A percentile compares a stretch with the other conserved stretches of the same genome.
These are phyloP conservation scores for Diplodia intermedia DNA, from an alignment of 2,329 filamentous ascomycete species.

Conservation along the genomic window DNA sequence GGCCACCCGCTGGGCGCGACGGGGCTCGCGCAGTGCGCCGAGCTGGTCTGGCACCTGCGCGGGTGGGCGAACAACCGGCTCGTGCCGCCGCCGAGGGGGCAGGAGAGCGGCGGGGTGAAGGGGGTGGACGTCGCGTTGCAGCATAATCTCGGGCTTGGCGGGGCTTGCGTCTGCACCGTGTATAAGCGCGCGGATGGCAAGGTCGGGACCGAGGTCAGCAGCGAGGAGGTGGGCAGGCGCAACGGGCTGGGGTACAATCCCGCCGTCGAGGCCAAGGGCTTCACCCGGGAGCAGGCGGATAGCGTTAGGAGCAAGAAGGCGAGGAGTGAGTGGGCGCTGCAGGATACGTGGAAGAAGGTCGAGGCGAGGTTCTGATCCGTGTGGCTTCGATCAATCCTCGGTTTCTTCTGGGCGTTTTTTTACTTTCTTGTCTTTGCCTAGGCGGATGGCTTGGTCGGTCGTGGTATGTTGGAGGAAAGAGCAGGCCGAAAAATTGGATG, in stretches of 20 bases:
- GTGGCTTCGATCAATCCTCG: background rate
- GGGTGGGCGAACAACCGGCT: conserved; percentile 94
- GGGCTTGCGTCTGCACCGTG: conserved; percentile 87
- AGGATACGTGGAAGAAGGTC: conserved; percentile 77
- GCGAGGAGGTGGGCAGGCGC: conserved; percentile 67
- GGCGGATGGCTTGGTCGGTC: no score
- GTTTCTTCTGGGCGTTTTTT: background rate
- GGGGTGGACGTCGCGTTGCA: conserved; percentile 71
- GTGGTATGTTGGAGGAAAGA: no score
- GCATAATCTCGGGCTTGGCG: conserved; percentile 92
- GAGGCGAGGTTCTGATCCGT: conserved; percentile 65
- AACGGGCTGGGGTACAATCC: conserved; percentile 88
- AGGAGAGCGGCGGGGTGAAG: background rate
- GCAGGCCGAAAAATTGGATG: no score
- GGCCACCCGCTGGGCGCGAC: conserved; percentile 93
- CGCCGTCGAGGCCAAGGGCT: conserved; percentile 85
- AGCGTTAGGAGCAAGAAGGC: conserved; percentile 73
- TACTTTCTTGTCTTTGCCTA: no score
- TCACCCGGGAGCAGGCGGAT: conserved; percentile 77
- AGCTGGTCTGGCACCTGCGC: conserved; percentile 92
- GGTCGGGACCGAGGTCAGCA: conserved; percentile 65
- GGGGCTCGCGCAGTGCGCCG: conserved; percentile 93
- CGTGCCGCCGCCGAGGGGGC: conserved; percentile 63
- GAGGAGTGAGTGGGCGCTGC: conserved; percentile 74
- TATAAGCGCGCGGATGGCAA: conserved; percentile 84